These are phyloP conservation scores for Pythium aquatile DNA, from an alignment of 352 stramenopile genomes.

Conservation along the genomic window DNA sequence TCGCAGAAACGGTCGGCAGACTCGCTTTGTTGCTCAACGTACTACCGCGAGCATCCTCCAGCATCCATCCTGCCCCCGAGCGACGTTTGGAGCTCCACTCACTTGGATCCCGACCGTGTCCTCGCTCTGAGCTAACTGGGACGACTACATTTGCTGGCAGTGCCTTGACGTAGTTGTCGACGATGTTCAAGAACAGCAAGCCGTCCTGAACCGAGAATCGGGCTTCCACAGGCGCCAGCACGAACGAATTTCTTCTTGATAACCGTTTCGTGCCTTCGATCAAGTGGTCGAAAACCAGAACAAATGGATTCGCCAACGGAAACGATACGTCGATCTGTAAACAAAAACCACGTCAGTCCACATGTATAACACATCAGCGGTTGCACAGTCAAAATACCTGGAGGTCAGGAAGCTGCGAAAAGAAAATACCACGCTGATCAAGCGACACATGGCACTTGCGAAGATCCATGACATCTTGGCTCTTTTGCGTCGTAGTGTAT, in stretches of 20 bases:
- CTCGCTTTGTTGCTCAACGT: slow-evolving; percentile 19
- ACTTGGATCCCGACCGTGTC: slow-evolving; percentile 3
- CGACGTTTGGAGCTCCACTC: slow-evolving; percentile 10
- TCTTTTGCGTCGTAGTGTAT: slow-evolving; percentile 67
- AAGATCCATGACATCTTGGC: slow-evolving; percentile 51
- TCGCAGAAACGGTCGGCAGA: not conserved
- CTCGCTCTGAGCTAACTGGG: slow-evolving; percentile 12
- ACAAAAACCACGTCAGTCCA: not conserved
- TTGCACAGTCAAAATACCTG: slow-evolving; percentile 40
- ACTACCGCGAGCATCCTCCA: slow-evolving; percentile 15
- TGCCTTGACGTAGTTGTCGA: slow-evolving; percentile 81
- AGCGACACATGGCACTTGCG: slow-evolving; percentile 81
- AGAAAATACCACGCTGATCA: slow-evolving; percentile 80
- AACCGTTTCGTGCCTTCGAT: slow-evolving; percentile 55
- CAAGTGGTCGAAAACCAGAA: slow-evolving; percentile 81
- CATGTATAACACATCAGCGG: not conserved
- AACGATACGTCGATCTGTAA: slow-evolving; percentile 81
- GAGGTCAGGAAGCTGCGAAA: slow-evolving; percentile 81
- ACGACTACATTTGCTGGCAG: slow-evolving; percentile 2
- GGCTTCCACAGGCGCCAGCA: slow-evolving; percentile 77
- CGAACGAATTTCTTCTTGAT: slow-evolving; percentile 72
- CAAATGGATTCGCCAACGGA: slow-evolving; percentile 77
- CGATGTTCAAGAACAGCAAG: slow-evolving; percentile 80
- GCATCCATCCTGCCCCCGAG: slow-evolving; percentile 5
- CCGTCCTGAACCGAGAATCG: slow-evolving; percentile 86